These are phyloP conservation scores for Phaffia rhodozyma DNA, from an alignment of 1,284 basidiomycete species.

Conservation along the genomic window DNA sequence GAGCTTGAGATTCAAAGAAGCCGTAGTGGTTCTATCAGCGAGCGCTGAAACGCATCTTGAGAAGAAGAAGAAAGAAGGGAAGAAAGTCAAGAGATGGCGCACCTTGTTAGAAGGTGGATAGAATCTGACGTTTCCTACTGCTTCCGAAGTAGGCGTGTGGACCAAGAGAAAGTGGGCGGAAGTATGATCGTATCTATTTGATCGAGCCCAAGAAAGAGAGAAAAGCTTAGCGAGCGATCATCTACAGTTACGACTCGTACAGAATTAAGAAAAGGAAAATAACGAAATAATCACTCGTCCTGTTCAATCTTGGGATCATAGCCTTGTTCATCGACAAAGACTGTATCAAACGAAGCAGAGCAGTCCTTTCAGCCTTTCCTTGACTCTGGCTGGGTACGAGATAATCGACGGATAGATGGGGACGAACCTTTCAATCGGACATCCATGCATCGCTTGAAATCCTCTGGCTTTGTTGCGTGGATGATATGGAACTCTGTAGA, in stretches of 20 bases:
- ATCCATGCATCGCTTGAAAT: constrained; percentile 1
- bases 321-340: constrained; percentile 15
- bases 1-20: neutral
- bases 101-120: constrained; percentile 6
- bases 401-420: neutral
- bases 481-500: neutral
- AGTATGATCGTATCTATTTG: neutral
- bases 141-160: neutral
- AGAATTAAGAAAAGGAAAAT: no score
- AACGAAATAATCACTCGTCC: constrained; percentile 1
- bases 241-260: no score
- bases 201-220: neutral
- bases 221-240: neutral
- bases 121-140: constrained; percentile 8
- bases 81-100: neutral
- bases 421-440: constrained; percentile 10
- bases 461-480: neutral
- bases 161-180: constrained; percentile 13
- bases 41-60: neutral
- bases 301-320: constrained; percentile 6
- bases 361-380: neutral
- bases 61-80: neutral
- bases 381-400: neutral
- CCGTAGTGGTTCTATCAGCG: no score
- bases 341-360: neutral